Percentiles rank a stretch among this genome's conserved stretches.
Conservation (phyloP, 495 filamentous ascomycete genomes). For the Aspergillus bertholletiae region DNA sequence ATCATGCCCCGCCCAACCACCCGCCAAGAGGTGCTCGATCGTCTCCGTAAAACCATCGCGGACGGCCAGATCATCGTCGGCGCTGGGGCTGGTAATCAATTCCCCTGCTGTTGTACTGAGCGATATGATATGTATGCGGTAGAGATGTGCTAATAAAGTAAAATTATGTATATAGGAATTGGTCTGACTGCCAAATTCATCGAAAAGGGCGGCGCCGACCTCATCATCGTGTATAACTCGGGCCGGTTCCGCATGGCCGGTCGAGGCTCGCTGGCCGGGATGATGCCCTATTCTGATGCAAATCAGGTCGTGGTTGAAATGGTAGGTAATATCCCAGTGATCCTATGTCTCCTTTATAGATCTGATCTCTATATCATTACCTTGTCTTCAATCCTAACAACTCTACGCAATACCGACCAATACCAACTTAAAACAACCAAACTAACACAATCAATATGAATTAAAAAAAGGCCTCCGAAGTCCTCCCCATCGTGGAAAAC, state of each 20-base stretch:
- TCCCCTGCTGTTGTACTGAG: not conserved
- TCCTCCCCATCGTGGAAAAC: constrained; percentile 55
- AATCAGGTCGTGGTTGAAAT: constrained; percentile 67
- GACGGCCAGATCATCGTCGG: constrained; percentile 58
- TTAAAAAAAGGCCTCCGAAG: constrained; percentile 44
- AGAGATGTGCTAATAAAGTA: not conserved
- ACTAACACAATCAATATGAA: no score
- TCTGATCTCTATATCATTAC: no score
- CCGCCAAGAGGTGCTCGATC: constrained; percentile 51
- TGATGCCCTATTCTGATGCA: constrained; percentile 71
- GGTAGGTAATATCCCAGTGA: no score
- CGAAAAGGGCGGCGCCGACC: constrained; percentile 62
- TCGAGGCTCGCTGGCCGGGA: constrained; percentile 62
- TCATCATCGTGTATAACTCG: constrained; percentile 71
- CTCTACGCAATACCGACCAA: not conserved
- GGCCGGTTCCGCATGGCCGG: constrained; percentile 74
- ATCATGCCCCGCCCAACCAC: constrained; percentile 41
- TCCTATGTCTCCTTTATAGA: no score
- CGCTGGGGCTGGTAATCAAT: constrained; percentile 56
- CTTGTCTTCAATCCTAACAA: no score
- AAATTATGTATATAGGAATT: constrained; percentile 48
- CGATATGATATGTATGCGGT: no score
- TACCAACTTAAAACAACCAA: not conserved
- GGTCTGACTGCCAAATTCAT: constrained; percentile 68
- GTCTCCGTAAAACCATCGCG: constrained; percentile 49